Conservation (phyloP, 345 rosid species). For the Zanthoxylum bungeanum region DNA sequence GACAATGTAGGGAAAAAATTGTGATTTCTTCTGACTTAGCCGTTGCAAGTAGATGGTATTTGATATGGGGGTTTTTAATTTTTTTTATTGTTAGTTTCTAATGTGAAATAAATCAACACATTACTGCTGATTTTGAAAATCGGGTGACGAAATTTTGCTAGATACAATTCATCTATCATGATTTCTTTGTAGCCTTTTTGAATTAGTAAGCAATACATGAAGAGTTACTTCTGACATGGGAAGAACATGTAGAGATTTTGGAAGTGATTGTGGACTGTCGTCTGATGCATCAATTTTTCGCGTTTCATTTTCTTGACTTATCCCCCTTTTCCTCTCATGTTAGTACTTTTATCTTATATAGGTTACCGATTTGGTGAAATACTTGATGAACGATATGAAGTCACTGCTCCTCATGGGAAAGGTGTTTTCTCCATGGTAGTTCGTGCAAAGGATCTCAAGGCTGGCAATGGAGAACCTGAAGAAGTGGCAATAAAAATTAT, state of each 20-base stretch:
- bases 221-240: background rate
- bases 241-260: background rate
- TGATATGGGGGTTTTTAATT: too few species aligned
- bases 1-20: background rate
- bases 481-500: constrained; percentile 95
- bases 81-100: background rate
- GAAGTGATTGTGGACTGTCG: background rate
- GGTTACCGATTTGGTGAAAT: constrained; percentile 95
- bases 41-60: too few species aligned
- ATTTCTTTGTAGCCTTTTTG: background rate
- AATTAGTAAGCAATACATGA: background rate
- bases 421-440: constrained; percentile 97
- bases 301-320: background rate
- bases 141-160: background rate
- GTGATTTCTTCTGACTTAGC: background rate
- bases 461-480: constrained; percentile 64
- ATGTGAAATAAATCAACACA: background rate
- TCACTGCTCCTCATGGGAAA: constrained; percentile 95
- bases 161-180: background rate
- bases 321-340: background rate
- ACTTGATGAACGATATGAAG: constrained; percentile 94
- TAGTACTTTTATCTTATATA: constrained; percentile 23
- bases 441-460: constrained; percentile 86
- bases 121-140: background rate
- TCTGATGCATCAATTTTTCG: background rate